Percentiles rank a stretch among this genome's conserved stretches.
phyloP scores from a whole-genome alignment of 495 filamentous ascomycete genomes.

The Hamigera avellanea region DNA sequence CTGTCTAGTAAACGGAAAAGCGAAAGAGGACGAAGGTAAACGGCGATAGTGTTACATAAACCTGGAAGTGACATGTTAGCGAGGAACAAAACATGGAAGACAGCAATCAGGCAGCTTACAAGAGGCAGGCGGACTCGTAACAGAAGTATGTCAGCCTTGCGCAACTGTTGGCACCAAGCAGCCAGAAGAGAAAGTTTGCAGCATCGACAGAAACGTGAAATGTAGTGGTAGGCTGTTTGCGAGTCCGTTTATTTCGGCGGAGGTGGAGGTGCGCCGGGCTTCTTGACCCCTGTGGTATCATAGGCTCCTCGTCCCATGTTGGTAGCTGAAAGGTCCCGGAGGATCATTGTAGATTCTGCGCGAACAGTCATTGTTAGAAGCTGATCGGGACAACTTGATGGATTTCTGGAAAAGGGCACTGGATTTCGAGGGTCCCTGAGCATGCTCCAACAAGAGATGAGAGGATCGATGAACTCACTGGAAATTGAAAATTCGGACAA shows the following conservation, averaged over 20 bases:
- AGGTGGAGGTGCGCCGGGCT: slow-evolving; percentile 41
- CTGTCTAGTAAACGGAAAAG: too few species aligned
- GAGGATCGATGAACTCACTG: not conserved
- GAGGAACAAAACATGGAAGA: slow-evolving; percentile 3
- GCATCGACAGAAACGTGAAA: not conserved
- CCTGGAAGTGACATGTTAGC: slow-evolving; percentile 13
- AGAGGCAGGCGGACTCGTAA: slow-evolving; percentile 3
- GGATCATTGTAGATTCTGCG: slow-evolving; percentile 38
- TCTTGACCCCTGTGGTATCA: slow-evolving; percentile 47
- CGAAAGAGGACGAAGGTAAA: too few species aligned
- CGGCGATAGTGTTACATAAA: slow-evolving; percentile 27
- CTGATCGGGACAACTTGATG: not conserved
- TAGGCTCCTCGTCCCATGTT: slow-evolving; percentile 52
- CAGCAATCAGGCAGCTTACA: not conserved
- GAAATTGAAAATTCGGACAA: not conserved
- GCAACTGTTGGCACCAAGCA: not conserved
- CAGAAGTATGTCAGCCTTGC: slow-evolving; percentile 21
- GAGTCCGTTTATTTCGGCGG: slow-evolving; percentile 19
- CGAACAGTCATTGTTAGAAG: slow-evolving; percentile 22
- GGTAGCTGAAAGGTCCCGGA: slow-evolving; percentile 31
- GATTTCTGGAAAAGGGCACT: not conserved
- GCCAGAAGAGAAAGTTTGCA: too few species aligned
- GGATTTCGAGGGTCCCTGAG: too few species aligned
- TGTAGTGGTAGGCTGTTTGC: slow-evolving; percentile 2
- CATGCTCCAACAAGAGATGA: not conserved